Percentiles rank a stretch among this genome's conserved stretches.
phyloP scores from a whole-genome alignment of 1,284 basidiomycete genomes.

The Ustilago curta region DNA sequence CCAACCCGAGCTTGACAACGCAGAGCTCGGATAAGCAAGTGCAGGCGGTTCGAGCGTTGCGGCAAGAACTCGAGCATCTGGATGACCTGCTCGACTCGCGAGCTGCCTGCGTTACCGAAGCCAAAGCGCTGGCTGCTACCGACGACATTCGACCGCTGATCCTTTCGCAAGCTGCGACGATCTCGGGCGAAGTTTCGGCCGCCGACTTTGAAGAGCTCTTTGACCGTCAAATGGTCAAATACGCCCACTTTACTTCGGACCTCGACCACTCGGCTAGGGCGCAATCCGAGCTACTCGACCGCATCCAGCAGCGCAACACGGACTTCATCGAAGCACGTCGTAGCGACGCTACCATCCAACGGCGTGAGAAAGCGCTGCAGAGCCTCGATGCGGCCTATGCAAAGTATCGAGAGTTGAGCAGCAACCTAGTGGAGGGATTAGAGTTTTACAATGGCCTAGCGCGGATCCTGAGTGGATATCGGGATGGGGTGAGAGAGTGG shows the following conservation, averaged over 20 bases:
- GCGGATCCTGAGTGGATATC: slow-evolving; percentile 48
- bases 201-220: slow-evolving; percentile 80
- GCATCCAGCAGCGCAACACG: slow-evolving; percentile 82
- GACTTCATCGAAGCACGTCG: slow-evolving; percentile 81
- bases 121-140: slow-evolving; percentile 75
- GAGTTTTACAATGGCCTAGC: slow-evolving; percentile 70
- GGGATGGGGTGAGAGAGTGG: slow-evolving; percentile 53
- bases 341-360: slow-evolving; percentile 82
- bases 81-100: slow-evolving; percentile 76
- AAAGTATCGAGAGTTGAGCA: slow-evolving; percentile 86
- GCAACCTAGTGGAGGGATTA: slow-evolving; percentile 88
- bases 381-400: slow-evolving; percentile 88
- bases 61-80: slow-evolving; percentile 82
- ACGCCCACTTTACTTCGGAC: slow-evolving; percentile 78
- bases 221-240: slow-evolving; percentile 83
- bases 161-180: slow-evolving; percentile 75
- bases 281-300: slow-evolving; percentile 77
- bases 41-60: slow-evolving; percentile 75
- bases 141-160: slow-evolving; percentile 84
- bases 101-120: slow-evolving; percentile 77
- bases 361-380: slow-evolving; percentile 85
- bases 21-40: slow-evolving; percentile 28
- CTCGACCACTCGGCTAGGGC: slow-evolving; percentile 75
- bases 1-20: slow-evolving; percentile 20
- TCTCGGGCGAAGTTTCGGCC: slow-evolving; percentile 72